Conservation (phyloP, 768 basidiomycete genomes). For the Agaricus blazei region DNA sequence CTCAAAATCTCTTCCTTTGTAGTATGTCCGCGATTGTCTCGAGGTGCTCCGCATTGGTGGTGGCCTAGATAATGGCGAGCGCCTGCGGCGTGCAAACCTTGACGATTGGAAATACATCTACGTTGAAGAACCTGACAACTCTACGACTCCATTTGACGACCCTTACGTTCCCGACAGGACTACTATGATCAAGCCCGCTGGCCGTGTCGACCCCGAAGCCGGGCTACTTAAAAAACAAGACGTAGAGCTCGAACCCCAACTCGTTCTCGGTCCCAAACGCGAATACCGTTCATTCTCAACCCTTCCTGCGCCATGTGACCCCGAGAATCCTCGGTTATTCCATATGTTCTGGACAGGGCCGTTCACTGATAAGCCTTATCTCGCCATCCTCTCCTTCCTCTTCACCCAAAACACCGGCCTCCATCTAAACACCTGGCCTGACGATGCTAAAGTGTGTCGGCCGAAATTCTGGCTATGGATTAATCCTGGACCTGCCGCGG, state of each 20-base stretch:
- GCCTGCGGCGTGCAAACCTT: conserved; percentile 66
- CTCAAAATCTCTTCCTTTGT: background rate
- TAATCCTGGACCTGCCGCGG: conserved; percentile 87
- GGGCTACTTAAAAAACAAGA: conserved; percentile 56
- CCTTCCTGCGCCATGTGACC: conserved; percentile 54
- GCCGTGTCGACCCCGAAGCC: conserved; percentile 38
- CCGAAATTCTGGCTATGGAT: conserved; percentile 97
- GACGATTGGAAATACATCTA: conserved; percentile 82
- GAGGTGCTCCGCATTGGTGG: conserved; percentile 85
- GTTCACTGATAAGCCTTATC: conserved; percentile 95
- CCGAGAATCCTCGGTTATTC: conserved; percentile 76
- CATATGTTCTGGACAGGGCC: conserved; percentile 98
- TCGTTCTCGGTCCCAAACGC: conserved; percentile 43
- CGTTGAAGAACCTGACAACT: conserved; percentile 42
- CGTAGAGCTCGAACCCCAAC: conserved; percentile 50
- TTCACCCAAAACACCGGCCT: conserved; percentile 90
- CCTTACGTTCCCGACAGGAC: background rate
- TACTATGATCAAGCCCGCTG: conserved; percentile 16
- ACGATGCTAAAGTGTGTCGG: conserved; percentile 55
- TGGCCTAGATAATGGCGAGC: conserved; percentile 72
- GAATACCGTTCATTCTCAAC: conserved; percentile 38
- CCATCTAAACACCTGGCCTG: conserved; percentile 43
- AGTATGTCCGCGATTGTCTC: conserved; percentile 95
- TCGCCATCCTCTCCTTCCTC: conserved; percentile 87
- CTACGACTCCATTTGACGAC: conserved; percentile 17